Evolutionary conservation across 139 green algal species (phyloP), one percentile per base, ranked within the genome.

Genomic region (Chlamydomonas incerta): DNA sequence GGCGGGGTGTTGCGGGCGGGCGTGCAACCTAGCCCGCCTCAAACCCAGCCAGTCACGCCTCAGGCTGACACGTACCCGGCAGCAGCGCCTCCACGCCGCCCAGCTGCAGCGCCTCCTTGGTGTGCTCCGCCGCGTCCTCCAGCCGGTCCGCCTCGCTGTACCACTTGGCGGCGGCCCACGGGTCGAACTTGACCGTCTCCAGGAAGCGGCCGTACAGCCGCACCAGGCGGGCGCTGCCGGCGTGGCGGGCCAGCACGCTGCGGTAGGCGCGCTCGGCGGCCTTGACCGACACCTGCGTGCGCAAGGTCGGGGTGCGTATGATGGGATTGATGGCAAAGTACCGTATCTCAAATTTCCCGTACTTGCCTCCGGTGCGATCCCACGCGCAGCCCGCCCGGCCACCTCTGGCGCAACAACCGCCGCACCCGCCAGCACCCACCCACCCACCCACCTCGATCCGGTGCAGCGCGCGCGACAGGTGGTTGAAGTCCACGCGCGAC

Each of bases 181-280:
- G 75, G 69, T 87, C 85, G 71, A 83, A 82, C 72, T 86, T 83
- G 37, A 88, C 74, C 3, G 63, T 55, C 69, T 90, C 74, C 31
- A 87, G 85, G 74, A 90, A 90, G 21, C 33, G 55, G 66, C 62
- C 87, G 81, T 90, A 90, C 47, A 88, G 26, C 14, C 50, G 62
- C 52, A 83, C 63, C 15, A 83, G 58, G 17, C 80, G 72, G 15
- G 80, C 65, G 34, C 41, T 79, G 52, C 34, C 31, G 26, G 23
- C 23, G 74, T 83, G 83, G 18, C 74, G 83, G 10, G 34, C 31
- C 1, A 86, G 67, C 20, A 86, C 80, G 8, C n/a, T 34, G 5
- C 60, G 57, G 74, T 83, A 88, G 11, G 80, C 73, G 26, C 74
- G 83, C 66, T 88, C 83, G 17, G 83, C 73, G 17, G 74, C 41